Percentiles rank a stretch among this genome's conserved stretches.
These are phyloP conservation scores for Nematocida ironsii DNA, from an alignment of 371 early-diverging fungal genomes.

Conservation along the genomic window DNA sequence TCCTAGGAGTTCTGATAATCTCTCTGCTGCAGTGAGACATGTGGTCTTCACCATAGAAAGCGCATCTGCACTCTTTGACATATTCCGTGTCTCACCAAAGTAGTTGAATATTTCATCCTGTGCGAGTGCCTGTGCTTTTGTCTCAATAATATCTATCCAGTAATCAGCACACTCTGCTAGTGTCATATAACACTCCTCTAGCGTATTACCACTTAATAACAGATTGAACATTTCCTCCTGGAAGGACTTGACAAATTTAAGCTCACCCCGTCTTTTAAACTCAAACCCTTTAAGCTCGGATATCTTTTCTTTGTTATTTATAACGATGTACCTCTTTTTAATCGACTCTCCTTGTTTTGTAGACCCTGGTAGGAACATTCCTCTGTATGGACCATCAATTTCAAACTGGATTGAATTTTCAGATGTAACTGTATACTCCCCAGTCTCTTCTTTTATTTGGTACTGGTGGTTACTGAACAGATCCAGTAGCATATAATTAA, in stretches of 20 bases:
- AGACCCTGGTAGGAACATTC: conserved; percentile 95
- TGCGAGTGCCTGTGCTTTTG: conserved; percentile 76
- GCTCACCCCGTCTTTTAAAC: conserved; percentile 94
- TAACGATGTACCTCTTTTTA: conserved; percentile 97
- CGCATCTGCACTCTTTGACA: conserved; percentile 86
- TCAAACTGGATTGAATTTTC: conserved; percentile 97
- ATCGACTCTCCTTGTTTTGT: conserved; percentile 89
- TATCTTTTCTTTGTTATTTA: conserved; percentile 85
- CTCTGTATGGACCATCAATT: conserved; percentile 97
- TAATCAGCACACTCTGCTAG: conserved; percentile 84
- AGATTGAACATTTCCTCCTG: conserved; percentile 87
- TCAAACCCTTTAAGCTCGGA: conserved; percentile 99
- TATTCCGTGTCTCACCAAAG: conserved; percentile 92
- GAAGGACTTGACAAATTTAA: conserved; percentile 93
- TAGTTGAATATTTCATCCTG: conserved; percentile 89
- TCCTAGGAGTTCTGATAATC: conserved; percentile 88
- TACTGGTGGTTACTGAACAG: conserved; percentile 96
- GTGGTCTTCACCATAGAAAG: conserved; percentile 89
- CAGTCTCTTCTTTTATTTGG: conserved; percentile 71
- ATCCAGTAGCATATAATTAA: conserved; percentile 91
- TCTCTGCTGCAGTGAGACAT: conserved; percentile 85
- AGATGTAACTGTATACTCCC: conserved; percentile 74
- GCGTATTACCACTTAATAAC: conserved; percentile 79
- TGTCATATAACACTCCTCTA: conserved; percentile 83
- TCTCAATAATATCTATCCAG: conserved; percentile 87